Evolutionary conservation across 768 basidiomycete species (phyloP), one percentile per base, ranked within the genome.

Genomic region (Trametes meyenii): DNA sequence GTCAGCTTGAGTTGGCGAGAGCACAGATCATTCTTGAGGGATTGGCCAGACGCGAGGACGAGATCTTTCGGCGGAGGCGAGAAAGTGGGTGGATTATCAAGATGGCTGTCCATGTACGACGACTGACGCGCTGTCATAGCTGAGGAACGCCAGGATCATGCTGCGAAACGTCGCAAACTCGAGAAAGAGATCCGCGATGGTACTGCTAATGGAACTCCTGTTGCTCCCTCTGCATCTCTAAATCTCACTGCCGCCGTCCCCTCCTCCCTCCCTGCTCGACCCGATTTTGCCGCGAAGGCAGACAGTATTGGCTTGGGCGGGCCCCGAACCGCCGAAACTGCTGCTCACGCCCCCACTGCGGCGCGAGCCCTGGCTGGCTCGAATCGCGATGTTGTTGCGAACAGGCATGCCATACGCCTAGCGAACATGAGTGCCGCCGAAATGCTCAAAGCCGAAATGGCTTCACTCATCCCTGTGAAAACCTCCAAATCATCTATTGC

Each of bases 361-460:
- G 79, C 83, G 13, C 86, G 88, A 66, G 90, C 90, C 43, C 78
- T 96, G 54, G 88, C 85, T 43, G 92, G 92, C 21, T 90, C 89
- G n/a, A 96, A 96, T 73, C 84, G 85, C 57, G 92, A 95, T 73
- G 86, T 96, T 61, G 94, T 96, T 29, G 88, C 89, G 50, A 96
- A 96, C 74, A 86, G 94, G 43, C 85, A 86, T 64, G 92, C 91
- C 24, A 93, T 97, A 65, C 86, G 96, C 62, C 88, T 96, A 85
- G 96, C 96, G 29, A 98, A 98, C 72, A 85, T 98, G 86, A 93
- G 87, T 78, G 96, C 96, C 46, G 96, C 96, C 57, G 93, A 98
- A 73, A 84, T 89, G 73, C 81, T 98, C 69, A 96, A 93, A 76
- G 94, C 93, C 53, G 93, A 98, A 75, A 75, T 98, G 65, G 83